A percentile compares a stretch with the other conserved stretches of the same genome.
Conservation (phyloP, 202 grass and related monocot species). For the Elaeis oleifera region DNA sequence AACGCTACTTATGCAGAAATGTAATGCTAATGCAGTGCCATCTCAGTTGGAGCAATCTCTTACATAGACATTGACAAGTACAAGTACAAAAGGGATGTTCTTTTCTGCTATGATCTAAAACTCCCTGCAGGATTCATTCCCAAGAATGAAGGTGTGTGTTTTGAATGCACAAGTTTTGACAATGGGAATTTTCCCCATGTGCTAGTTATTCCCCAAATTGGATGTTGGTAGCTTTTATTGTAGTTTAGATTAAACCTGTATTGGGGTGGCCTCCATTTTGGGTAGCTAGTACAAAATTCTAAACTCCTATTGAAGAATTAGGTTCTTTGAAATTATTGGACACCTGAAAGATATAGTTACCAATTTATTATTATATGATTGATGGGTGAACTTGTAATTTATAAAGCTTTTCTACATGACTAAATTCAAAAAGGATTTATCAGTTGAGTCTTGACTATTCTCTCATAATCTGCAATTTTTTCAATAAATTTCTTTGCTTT, state of each 20-base stretch:
- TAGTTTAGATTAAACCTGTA: not conserved
- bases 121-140: slow-evolving; percentile 68
- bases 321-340: no score
- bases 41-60: slow-evolving; percentile 63
- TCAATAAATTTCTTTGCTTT: no score
- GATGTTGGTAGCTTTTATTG: not conserved
- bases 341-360: no score
- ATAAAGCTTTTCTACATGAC: no score
- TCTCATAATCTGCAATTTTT: no score
- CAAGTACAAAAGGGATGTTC: slow-evolving; percentile 85
- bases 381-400: no score
- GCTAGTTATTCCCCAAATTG: not conserved
- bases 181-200: slow-evolving; percentile 6
- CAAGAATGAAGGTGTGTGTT: slow-evolving; percentile 64
- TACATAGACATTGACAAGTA: slow-evolving; percentile 79
- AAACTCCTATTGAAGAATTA: no score
- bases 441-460: no score
- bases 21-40: slow-evolving; percentile 34
- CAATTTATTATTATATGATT: no score
- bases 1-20: slow-evolving; percentile 4
- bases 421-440: no score
- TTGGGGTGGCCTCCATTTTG: no score
- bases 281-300: no score
- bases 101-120: slow-evolving; percentile 90
- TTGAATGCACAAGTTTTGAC: not conserved